Base-by-base conservation (phyloP, 2,329 filamentous ascomycete species). In the Aspergillus aculeatus region DNA sequence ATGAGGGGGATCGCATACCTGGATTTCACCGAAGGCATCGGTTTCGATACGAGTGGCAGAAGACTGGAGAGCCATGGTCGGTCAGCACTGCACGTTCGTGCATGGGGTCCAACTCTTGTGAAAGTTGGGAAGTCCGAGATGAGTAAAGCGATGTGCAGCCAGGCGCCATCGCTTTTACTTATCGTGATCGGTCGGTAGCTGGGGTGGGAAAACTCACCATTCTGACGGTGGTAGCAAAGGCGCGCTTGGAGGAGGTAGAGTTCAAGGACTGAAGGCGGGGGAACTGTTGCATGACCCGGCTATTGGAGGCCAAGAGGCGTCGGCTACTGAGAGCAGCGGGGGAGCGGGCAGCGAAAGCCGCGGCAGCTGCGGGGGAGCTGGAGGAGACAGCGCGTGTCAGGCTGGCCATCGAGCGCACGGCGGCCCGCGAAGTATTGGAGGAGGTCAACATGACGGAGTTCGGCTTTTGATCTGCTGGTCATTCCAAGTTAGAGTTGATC, bases 21-120 rank as follows among this genome's bases (percentile, higher is more conserved):
- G 87, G 77, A 99, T 86, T 82, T 96, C 92, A 80, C 95, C 95
- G 83, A 98, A 98, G 79, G 95, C 95, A 83, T 99, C 95, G 80
- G 87, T 95, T 82, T 99, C 95, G 72, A 89, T 91, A 80, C 95
- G 87, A 66, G 88, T 89, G 61, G 64, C 71, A 47, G 72, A 68
- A 69, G 75, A 71, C 75, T 77, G 68, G 49, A 61, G 26, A 24
- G 5, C 41, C 44, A 24, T n/a, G 29, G 47, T 50, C 50, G 47
- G 56, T 66, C 50, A 66, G 59, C 47, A 31, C n/a, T 26, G n/a
- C 50, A 21, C 56, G 26, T n/a, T 29, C 21, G 29, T 29, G n/a
- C 44, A 52, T 29, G 21, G 44, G 54, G 61, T 63, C 55, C 62
- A 53, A 38, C 47, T 16, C 47, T 16, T 31, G 35, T 12, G 35